Conservation (phyloP, 305 asterid species). For the Fraxinus velutina region DNA sequence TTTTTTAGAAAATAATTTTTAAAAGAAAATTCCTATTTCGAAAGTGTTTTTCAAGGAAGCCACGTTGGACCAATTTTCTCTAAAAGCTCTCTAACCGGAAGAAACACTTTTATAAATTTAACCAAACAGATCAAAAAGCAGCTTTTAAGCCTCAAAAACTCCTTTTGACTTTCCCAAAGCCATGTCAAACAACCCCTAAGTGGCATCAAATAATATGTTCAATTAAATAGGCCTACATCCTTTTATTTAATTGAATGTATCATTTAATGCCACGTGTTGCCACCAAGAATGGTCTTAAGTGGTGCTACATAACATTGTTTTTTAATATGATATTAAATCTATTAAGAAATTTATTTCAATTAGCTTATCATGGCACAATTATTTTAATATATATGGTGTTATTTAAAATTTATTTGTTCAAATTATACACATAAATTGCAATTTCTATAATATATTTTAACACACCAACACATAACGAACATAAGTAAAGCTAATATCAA, state of each 20-base stretch:
- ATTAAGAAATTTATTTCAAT: background rate
- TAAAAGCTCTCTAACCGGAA: background rate
- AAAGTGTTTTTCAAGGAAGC: background rate
- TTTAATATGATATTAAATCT: background rate
- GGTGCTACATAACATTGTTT: background rate
- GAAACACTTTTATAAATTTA: too few relatives aligned
- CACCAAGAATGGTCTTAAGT: background rate
- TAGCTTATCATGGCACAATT: background rate
- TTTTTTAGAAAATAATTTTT: too few relatives aligned
- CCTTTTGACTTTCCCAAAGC: background rate
- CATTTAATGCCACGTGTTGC: background rate
- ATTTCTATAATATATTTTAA: background rate
- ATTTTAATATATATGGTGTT: background rate
- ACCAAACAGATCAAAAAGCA: background rate
- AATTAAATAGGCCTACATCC: background rate
- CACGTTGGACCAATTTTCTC: background rate
- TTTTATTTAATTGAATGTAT: background rate
- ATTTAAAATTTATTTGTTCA: background rate
- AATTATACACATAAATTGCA: background rate
- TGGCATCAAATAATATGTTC: background rate
- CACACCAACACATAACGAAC: background rate
- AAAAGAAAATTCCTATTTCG: too few relatives aligned
- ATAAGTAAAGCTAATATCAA: background rate
- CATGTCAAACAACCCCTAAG: background rate
- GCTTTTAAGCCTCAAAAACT: background rate